A percentile compares a stretch with the other conserved stretches of the same genome.
Evolutionary conservation across 1,139 yeast species (phyloP).

Genomic region (Suhomyces bribrorum): DNA sequence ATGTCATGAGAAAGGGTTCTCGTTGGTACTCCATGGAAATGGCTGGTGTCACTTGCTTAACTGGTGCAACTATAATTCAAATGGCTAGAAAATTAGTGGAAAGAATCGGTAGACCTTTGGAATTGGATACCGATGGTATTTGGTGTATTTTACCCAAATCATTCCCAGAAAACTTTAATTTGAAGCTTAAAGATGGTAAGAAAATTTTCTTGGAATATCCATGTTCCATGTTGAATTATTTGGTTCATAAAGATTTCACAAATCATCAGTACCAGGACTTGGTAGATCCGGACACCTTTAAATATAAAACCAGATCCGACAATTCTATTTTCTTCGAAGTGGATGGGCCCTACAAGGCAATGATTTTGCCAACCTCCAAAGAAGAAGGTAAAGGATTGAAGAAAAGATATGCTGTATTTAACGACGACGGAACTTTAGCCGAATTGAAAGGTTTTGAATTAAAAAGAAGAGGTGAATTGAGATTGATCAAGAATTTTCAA

Average conservation of each 20-base stretch:
- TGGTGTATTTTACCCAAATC: slow-evolving; percentile 97
- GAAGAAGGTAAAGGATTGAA: slow-evolving; percentile 97
- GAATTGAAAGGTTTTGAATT: slow-evolving; percentile 96
- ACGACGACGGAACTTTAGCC: slow-evolving; percentile 89
- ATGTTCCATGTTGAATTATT: slow-evolving; percentile 92
- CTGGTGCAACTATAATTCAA: slow-evolving; percentile 97
- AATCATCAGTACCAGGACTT: slow-evolving; percentile 93
- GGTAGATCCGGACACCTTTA: slow-evolving; percentile 64
- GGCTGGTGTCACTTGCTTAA: slow-evolving; percentile 98
- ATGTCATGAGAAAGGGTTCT: slow-evolving; percentile 98
- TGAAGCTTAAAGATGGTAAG: slow-evolving; percentile 77
- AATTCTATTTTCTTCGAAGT: slow-evolving; percentile 97
- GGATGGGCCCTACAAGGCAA: slow-evolving; percentile 97
- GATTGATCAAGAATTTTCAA: slow-evolving; percentile 91
- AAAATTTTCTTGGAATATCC: slow-evolving; percentile 82
- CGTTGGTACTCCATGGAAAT: slow-evolving; percentile 99
- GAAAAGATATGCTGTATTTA: slow-evolving; percentile 95
- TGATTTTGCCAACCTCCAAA: slow-evolving; percentile 95
- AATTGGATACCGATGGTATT: slow-evolving; percentile 97
- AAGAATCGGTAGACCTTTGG: slow-evolving; percentile 91
- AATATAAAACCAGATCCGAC: slow-evolving; percentile 78
- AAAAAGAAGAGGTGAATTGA: slow-evolving; percentile 95
- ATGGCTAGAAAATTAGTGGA: slow-evolving; percentile 95
- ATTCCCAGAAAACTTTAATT: slow-evolving; percentile 85
- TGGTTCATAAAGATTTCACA: slow-evolving; percentile 88